Evolutionary conservation across 805 yeast species (phyloP), one percentile per base, ranked within the genome.

Genomic region (Monosporozyma servazzii): DNA sequence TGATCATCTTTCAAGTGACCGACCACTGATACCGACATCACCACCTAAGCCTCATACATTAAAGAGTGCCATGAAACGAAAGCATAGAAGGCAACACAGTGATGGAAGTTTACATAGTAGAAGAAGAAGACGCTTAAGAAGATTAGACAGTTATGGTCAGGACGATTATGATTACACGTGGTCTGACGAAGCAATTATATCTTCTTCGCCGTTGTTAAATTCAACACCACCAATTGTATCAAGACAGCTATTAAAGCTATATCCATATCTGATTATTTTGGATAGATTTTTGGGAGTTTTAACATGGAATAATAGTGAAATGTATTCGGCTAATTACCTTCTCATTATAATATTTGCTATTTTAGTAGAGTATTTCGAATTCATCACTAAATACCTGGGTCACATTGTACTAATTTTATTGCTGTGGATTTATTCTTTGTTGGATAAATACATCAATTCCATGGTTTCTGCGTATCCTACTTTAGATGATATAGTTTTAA

Each of bases 181-280:
- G 62, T 27, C 33, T 11, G 45, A 43, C 17, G 45, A 43, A 15
- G 27, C 45, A 4, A 41, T 47, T 15, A 21, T 47, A 20, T 48
- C 47, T 54, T 77, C 93, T 1, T 86, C 96, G 2, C 96, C 97
- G 0, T 75, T 91, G 55, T 75, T 88, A 36, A 81, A 89, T 2
- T 81, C 88, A 1, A 91, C 99, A 0, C 98, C 98, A 2, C 93
- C 96, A 3, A 80, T 89, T 1, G 88, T 91, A 15, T 83, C 96
- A 31, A 86, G 86, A 58, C 87, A 91, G 5, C 73, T 91, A 48
- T 78, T 88, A 39, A 77, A 81, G 53, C 80, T 95, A 8, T 89
- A 90, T 64, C 97, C 97, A 1, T 88, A 88, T 62, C 72, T 91
- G 43, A 75, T 86, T 40, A 78, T 86, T 1, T 79, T 82, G 9